These are phyloP conservation scores for Priceomyces carsonii DNA, from an alignment of 805 yeast genomes.

Conservation along the genomic window DNA sequence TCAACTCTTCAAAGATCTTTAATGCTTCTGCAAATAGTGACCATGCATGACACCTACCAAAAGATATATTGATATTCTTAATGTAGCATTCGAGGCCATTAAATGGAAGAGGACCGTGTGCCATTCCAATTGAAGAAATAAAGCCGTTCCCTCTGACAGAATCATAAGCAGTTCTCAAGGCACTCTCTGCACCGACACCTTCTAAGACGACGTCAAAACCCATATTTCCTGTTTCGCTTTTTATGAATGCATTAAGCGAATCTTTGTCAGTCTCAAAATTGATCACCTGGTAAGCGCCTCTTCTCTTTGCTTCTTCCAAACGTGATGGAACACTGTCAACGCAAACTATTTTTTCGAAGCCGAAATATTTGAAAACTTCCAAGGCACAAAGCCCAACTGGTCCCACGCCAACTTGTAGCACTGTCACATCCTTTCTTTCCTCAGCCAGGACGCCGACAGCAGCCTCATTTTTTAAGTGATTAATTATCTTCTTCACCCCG, in stretches of 20 bases:
- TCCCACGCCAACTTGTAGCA: slow-evolving; percentile 60
- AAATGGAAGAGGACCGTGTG: slow-evolving; percentile 57
- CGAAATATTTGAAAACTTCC: slow-evolving; percentile 43
- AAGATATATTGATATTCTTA: slow-evolving; percentile 56
- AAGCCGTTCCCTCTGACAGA: slow-evolving; percentile 59
- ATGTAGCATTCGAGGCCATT: slow-evolving; percentile 57
- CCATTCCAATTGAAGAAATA: slow-evolving; percentile 60
- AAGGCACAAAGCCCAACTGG: slow-evolving; percentile 61
- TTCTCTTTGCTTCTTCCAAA: slow-evolving; percentile 40
- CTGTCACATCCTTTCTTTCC: slow-evolving; percentile 27
- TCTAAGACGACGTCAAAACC: slow-evolving; percentile 66
- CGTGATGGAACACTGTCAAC: slow-evolving; percentile 52
- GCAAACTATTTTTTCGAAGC: slow-evolving; percentile 46
- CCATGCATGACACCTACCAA: slow-evolving; percentile 66
- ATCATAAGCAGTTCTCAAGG: slow-evolving; percentile 52
- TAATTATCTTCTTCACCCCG: slow-evolving; percentile 53
- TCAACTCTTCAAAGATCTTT: slow-evolving; percentile 44
- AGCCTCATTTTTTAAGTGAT: slow-evolving; percentile 34
- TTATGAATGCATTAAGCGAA: slow-evolving; percentile 25
- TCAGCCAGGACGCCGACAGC: slow-evolving; percentile 16
- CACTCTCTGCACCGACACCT: slow-evolving; percentile 56
- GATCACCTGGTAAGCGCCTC: slow-evolving; percentile 52
- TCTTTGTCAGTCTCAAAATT: slow-evolving; percentile 40
- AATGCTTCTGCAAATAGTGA: slow-evolving; percentile 55
- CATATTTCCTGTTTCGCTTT: slow-evolving; percentile 40